Conservation (phyloP, 371 early-diverging fungal genomes). For the Thermomucor indicae-seudaticae region DNA sequence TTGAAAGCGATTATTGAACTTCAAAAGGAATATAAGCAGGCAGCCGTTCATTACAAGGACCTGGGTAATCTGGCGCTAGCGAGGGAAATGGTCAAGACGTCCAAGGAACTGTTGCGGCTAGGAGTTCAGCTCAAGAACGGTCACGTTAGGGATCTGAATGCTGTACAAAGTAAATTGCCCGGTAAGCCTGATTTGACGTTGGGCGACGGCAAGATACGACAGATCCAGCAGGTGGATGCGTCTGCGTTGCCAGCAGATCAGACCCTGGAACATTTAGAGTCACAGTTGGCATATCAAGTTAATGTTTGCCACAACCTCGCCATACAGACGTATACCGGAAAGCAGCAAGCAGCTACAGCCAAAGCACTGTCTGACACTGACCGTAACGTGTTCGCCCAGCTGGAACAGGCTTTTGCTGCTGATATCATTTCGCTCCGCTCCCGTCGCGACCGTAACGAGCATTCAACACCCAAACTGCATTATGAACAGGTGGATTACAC, state of each 20-base stretch:
- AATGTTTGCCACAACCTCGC: conserved; percentile 59
- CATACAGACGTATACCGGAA: too few relatives aligned
- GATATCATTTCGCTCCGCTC: conserved; percentile 60
- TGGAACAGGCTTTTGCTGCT: conserved; percentile 52
- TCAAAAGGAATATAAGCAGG: conserved; percentile 60
- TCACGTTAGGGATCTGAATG: conserved; percentile 14
- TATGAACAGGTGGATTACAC: conserved; percentile 61
- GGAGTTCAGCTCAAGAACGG: conserved; percentile 38
- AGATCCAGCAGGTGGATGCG: conserved; percentile 9
- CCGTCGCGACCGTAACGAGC: conserved; percentile 26
- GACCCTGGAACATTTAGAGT: conserved; percentile 44
- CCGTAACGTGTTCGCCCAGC: conserved; percentile 37
- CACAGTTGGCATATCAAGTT: conserved; percentile 58
- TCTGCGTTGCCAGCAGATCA: conserved; percentile 1
- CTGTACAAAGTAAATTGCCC: conserved; percentile 25
- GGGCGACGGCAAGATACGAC: conserved; percentile 36
- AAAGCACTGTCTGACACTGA: conserved; percentile 11
- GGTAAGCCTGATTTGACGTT: conserved; percentile 32
- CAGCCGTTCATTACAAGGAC: conserved; percentile 55
- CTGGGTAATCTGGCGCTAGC: conserved; percentile 47
- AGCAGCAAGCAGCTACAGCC: conserved; percentile 23
- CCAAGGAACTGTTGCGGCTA: conserved; percentile 37
- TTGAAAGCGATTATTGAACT: conserved; percentile 27
- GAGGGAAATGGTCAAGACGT: conserved; percentile 49
- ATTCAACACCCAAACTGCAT: conserved; percentile 47